Base-by-base conservation (phyloP, 2,329 filamentous ascomycete genomes). In the Escovopsis sp. region DNA sequence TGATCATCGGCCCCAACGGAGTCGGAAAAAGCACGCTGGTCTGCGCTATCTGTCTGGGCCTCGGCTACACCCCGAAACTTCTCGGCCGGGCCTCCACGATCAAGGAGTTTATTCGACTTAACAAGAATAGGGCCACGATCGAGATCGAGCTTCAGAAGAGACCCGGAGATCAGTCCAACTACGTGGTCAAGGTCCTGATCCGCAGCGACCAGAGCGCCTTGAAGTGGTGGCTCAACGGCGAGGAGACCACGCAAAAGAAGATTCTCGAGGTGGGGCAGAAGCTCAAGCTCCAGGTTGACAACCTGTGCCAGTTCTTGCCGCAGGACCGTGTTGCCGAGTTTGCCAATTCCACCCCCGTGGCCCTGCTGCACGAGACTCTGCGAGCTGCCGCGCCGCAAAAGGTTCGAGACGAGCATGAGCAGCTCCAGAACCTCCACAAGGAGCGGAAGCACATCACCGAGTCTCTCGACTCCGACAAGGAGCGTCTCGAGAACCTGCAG, bases 1-100 rank as follows among this genome's bases (percentile, higher is more conserved):
- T 98, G 89, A 81, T 98, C 42, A 94, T 98, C 52, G 91, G 91
- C 0, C 91, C 91, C n/a, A 98, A 98, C 55, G 91, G 91, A 32
- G 96, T 91, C 0, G 91, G 91, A 43, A 98, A 98, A 64, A 96
- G 89, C 63, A 95, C 91, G 0, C 70, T 98, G 26, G 89, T 98
- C 36, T 98, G 91, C 62, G 91, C 91, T 37, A 94, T 98, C 51
- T 96, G 91, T 56, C 65, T 98, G 12, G 91, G 91, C 3, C 67
- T 98, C 26, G 91, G 91, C 39, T 95, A 82, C 69, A 75, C 77
- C 30, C 79, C 88, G 23, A 76, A 81, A 61, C 77, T 88, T 53
- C 72, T 98, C 12, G 91, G 89, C 12, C 80, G 91, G 47, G 87
- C 88, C 6, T 87, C 83, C 53, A 79, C 86, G 12, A 68, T 89